Base-by-base conservation (phyloP, 495 filamentous ascomycete genomes). In the Penicillium cataractarum region DNA sequence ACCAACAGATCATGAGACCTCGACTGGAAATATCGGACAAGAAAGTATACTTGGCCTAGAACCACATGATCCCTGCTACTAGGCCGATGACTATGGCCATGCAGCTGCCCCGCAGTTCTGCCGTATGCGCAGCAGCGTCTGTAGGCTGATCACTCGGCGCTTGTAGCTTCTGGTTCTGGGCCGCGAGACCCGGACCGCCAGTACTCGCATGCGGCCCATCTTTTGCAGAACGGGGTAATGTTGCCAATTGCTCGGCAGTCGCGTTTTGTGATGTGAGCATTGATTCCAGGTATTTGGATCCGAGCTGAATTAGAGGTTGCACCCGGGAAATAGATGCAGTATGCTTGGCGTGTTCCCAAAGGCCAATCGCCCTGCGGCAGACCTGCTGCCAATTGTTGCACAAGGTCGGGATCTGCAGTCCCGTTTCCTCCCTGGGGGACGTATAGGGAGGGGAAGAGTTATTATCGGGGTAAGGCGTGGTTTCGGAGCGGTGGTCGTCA, bases 1-100 rank as follows among this genome's bases (percentile, higher is more conserved):
- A 48, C 29, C 22, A 19, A 27, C 32, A 42, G 44, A 54, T 57
- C 21, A 21, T 40, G 39, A 58, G 57, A 53, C 27, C 54, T 31
- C 44, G 40, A 59, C 33, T 29, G 37, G 17, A 57, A 35, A 42
- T 22, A 58, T 19, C 9, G 33, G 32, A 26, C 51, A 37, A 33
- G 32, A 54, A 33, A 33, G 29, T 21, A 17, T 9, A 13, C n/a
- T 39, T 29, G 15, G 33, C 5, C 33, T 68, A 80, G 54, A 80
- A 78, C 76, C 76, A 80, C 65, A 78, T 72, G n/a, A 78, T 75
- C 35, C 78, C 78, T 3, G 55, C 76, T 17, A 79, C 73, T 27
- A 80, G 57, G 24, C 74, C 76, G 27, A 80, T 76, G 26, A 80
- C 74, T 49, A 80, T 72, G 32, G 78, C 78, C 78, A 80, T 80